A percentile compares a stretch with the other conserved stretches of the same genome.
phyloP scores from a whole-genome alignment of 345 rosid genomes.

The Combretum micranthum region DNA sequence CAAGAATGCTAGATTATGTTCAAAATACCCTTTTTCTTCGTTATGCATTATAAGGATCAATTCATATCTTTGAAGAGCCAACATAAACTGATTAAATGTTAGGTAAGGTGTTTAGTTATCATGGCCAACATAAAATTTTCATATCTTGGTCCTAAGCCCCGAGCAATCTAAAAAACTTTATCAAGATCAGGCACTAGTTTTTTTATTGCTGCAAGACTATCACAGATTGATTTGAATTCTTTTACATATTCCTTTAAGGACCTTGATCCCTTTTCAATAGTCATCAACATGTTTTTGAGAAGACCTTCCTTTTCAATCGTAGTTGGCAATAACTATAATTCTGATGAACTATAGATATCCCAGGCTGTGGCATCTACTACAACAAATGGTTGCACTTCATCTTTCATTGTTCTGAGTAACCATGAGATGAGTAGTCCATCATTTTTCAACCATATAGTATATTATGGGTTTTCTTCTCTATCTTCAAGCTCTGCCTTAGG shows the following conservation, averaged over 20 bases:
- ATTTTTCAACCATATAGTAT: not conserved
- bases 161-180: not conserved
- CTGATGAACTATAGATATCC: no score
- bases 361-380: no score
- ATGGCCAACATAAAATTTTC: not conserved
- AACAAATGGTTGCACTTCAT: no score
- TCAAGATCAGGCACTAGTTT: not conserved
- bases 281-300: not conserved
- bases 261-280: not conserved
- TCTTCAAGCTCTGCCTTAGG: not conserved
- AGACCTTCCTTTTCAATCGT: not conserved
- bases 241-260: not conserved
- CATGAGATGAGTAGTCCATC: not conserved
- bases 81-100: not conserved
- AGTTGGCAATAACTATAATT: no score
- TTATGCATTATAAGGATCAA: not conserved
- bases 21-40: not conserved
- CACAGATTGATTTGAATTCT: not conserved
- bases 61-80: conserved; percentile 1
- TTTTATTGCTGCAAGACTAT: conserved; percentile 1
- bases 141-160: not conserved
- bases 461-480: not conserved
- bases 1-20: not conserved
- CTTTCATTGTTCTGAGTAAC: not conserved
- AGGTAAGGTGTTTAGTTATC: not conserved